Evolutionary conservation across 1,284 basidiomycete genomes (phyloP).

Genomic region (Phylloporus sp.): DNA sequence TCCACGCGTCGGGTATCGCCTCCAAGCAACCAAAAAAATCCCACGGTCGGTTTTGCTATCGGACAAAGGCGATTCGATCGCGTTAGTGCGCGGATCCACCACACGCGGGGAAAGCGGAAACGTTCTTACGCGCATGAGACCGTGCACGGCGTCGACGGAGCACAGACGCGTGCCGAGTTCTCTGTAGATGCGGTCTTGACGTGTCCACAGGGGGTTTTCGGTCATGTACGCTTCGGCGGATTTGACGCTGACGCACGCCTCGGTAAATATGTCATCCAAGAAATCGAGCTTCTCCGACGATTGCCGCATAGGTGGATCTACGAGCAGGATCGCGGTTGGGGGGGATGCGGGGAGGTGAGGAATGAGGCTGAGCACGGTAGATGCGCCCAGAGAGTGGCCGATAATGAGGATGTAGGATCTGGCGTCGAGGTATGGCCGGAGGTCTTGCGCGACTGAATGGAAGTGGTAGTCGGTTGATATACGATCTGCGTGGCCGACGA

Average conservation of each 20-base stretch:
- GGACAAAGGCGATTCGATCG: neutral
- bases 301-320: neutral
- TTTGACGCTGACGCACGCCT: neutral
- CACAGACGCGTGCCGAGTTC: conserved; percentile 25
- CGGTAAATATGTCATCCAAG: neutral
- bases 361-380: neutral
- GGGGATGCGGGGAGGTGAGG: neutral
- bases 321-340: neutral
- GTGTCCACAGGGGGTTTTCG: conserved; percentile 27
- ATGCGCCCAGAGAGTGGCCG: conserved; percentile 29
- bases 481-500: conserved; percentile 28
- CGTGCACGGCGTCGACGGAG: conserved; percentile 10
- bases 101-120: neutral
- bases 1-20: conserved; percentile 13
- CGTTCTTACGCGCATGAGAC: conserved; percentile 16
- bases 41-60: conserved; percentile 30
- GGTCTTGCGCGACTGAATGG: conserved; percentile 20
- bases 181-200: conserved; percentile 18
- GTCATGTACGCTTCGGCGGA: conserved; percentile 2
- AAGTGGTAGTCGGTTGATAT: conserved; percentile 18
- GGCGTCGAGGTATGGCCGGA: conserved; percentile 25
- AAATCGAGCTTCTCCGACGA: neutral
- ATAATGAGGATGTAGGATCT: conserved; percentile 27
- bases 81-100: neutral
- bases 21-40: conserved; percentile 18